Percentiles rank a stretch among this genome's conserved stretches.
Evolutionary conservation across 1,284 basidiomycete genomes (phyloP).

Genomic region (Cryptococcus sp.): DNA sequence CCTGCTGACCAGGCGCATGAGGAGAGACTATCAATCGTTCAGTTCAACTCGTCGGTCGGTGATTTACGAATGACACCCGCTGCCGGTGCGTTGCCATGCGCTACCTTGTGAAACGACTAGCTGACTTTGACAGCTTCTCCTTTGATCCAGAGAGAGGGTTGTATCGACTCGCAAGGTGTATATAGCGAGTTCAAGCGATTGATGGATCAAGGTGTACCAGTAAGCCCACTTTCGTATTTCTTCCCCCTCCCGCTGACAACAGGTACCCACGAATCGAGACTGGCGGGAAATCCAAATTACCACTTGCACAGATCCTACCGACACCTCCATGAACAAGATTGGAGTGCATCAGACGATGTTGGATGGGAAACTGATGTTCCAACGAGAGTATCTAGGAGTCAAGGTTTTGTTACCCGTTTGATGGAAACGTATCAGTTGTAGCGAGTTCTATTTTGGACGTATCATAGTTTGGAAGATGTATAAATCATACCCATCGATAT

Average conservation of each 20-base stretch:
- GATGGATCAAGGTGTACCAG: constrained; percentile 29
- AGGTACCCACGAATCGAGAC: constrained; percentile 32
- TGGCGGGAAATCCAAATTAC: constrained; percentile 41
- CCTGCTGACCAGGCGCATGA: constrained; percentile 46
- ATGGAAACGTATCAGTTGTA: constrained; percentile 1
- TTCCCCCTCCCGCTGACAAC: not conserved
- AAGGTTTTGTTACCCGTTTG: constrained; percentile 35
- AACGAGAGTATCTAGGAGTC: constrained; percentile 35
- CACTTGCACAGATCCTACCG: constrained; percentile 33
- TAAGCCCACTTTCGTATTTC: not conserved
- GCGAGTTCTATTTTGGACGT: not conserved
- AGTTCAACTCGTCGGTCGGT: constrained; percentile 48
- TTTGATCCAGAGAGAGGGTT: constrained; percentile 37
- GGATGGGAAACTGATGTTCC: constrained; percentile 33
- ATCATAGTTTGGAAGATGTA: too few relatives aligned
- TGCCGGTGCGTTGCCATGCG: constrained; percentile 10
- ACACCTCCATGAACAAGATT: constrained; percentile 24
- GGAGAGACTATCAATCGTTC: constrained; percentile 47
- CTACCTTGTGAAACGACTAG: not conserved
- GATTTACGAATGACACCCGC: constrained; percentile 39
- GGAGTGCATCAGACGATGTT: constrained; percentile 29
- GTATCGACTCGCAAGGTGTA: constrained; percentile 33
- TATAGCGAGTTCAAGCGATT: constrained; percentile 37
- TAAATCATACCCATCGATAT: too few relatives aligned
- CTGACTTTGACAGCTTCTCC: constrained; percentile 14